phyloP scores from a whole-genome alignment of 2,329 filamentous ascomycete genomes.

The Sporothrix schenckii region DNA sequence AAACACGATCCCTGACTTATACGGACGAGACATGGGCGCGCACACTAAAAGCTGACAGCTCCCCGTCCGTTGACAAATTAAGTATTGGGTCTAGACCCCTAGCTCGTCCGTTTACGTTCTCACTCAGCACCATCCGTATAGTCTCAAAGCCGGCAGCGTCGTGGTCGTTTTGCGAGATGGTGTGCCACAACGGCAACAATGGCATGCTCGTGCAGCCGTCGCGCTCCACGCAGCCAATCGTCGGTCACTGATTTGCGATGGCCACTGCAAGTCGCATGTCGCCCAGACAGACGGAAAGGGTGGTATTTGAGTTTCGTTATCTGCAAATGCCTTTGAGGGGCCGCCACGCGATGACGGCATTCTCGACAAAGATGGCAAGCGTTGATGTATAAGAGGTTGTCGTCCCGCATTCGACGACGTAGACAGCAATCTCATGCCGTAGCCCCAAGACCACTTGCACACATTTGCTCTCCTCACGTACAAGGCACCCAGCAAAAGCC shows the following conservation, averaged over 20 bases:
- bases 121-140: not conserved
- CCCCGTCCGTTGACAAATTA: not conserved
- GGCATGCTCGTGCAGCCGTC: not conserved
- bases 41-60: not conserved
- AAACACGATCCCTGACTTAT: not conserved
- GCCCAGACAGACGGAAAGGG: not conserved
- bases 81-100: no score
- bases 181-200: not conserved
- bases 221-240: not conserved
- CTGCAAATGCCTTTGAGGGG: not conserved
- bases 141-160: not conserved
- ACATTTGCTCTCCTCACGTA: not conserved
- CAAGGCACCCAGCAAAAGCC: not conserved
- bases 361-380: not conserved
- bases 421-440: not conserved
- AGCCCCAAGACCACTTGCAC: not conserved
- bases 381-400: not conserved
- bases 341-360: not conserved
- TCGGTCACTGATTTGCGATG: not conserved
- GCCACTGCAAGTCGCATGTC: not conserved
- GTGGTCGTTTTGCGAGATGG: not conserved
- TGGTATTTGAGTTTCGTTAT: not conserved
- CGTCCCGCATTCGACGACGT: not conserved
- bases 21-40: conserved; percentile 15
- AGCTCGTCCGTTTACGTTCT: not conserved